Evolutionary conservation across 2,329 filamentous ascomycete species (phyloP).

Genomic region (Diaporthe sp.): DNA sequence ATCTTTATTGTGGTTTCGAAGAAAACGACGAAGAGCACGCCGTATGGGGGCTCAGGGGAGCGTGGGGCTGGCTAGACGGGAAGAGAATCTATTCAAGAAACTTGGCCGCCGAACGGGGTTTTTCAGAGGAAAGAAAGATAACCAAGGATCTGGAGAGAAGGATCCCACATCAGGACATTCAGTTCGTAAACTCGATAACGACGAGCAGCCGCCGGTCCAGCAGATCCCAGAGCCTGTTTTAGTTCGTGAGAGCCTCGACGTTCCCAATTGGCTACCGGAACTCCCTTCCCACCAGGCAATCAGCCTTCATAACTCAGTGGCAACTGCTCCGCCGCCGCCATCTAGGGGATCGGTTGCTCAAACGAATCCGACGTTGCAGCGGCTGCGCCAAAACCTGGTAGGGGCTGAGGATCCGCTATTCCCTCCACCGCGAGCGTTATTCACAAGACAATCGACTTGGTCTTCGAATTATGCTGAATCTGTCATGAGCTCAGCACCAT

Average conservation of each 20-base stretch:
- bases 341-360: background rate
- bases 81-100: background rate
- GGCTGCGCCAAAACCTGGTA: background rate
- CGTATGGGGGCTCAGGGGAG: background rate
- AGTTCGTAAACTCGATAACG: background rate
- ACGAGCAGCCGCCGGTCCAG: no score
- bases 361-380: background rate
- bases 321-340: background rate
- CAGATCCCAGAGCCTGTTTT: background rate
- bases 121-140: no score
- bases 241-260: background rate
- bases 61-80: no score
- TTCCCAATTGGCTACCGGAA: conserved; percentile 7
- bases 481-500: conserved; percentile 8
- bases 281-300: conserved; percentile 7
- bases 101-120: background rate
- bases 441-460: conserved; percentile 5
- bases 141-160: background rate
- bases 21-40: background rate
- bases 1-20: background rate
- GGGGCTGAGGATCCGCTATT: background rate
- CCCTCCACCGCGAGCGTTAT: background rate
- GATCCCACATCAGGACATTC: background rate
- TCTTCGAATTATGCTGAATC: conserved; percentile 4
- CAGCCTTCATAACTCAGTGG: background rate